Base-by-base conservation (phyloP, 2,329 filamentous ascomycete genomes). In the Microsporum ferrugineum region DNA sequence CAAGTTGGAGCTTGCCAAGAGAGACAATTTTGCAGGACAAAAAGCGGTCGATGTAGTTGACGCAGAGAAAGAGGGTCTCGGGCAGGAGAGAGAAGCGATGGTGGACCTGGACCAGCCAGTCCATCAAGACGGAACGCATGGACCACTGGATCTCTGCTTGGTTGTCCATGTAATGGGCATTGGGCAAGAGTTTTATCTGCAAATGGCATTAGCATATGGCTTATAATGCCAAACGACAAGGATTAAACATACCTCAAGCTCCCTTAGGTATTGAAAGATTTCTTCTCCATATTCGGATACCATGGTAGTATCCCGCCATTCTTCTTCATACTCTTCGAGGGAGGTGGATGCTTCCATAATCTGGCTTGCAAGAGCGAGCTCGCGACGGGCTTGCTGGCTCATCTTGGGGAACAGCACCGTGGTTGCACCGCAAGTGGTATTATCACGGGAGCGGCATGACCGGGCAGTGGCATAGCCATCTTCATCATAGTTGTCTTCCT, bases 121-220 rank as follows among this genome's bases (percentile, higher is more conserved):
- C 94, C 86, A 99, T 95, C 60, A 99, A 81, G 27, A 97, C 90
- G 4, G 91, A 88, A 55, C 94, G 89, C 94, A 97, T 99, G 2
- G 91, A 96, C 94, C 94, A 99, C 72, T 96, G 89, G 61, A 99
- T 95, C 74, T 97, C 92, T n/a, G 88, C 86, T 73, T 99, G 94
- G 66, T 88, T 86, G 64, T 96, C 90, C 92, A 99, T 99, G 79
- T 99, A 99, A 72, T 94, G 84, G 2, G 90, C 81, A 69, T 94
- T 91, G 0, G 94, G 94, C 45, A 91, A 80, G 84, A 96, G 88
- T 67, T 80, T 85, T 72, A 80, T 83, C 88, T 90, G 71, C 59
- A 14, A 51, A 34, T 58, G 31, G 41, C 45, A 7, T 38, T 47
- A 62, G 53, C 36, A 45, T 12, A 36, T 6, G n/a, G 17, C 10